phyloP scores from a whole-genome alignment of 805 yeast genomes.

The Saccharomycopsis selenospora region DNA sequence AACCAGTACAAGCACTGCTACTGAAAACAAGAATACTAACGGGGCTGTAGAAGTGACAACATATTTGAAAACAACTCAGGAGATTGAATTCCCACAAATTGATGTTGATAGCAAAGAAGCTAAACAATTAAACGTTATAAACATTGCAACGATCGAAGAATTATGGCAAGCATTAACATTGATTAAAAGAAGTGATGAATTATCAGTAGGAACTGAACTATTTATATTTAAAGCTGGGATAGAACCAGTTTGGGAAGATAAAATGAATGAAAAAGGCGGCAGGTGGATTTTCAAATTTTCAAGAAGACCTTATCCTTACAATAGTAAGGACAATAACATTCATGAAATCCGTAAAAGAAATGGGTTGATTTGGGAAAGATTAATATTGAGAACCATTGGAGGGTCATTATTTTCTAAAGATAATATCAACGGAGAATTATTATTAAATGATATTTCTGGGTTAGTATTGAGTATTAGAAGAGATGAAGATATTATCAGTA shows the following conservation, averaged over 20 bases:
- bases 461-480: conserved; percentile 50
- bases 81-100: conserved; percentile 16
- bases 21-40: no score
- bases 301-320: conserved; percentile 25
- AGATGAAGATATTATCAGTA: conserved; percentile 50
- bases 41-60: not conserved
- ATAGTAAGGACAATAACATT: conserved; percentile 14
- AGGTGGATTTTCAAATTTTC: conserved; percentile 52
- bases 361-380: conserved; percentile 48
- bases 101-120: not conserved
- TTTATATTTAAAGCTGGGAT: conserved; percentile 53
- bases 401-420: conserved; percentile 42
- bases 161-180: conserved; percentile 40
- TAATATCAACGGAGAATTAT: conserved; percentile 28
- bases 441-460: conserved; percentile 46
- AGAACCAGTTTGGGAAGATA: conserved; percentile 65
- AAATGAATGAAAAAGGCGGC: conserved; percentile 52
- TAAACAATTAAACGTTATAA: conserved; percentile 1
- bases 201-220: conserved; percentile 43
- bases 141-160: conserved; percentile 44
- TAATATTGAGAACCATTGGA: conserved; percentile 44
- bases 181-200: conserved; percentile 34
- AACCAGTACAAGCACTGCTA: not conserved
- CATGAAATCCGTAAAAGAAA: conserved; percentile 22
- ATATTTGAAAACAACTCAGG: conserved; percentile 15